Conservation (phyloP, 2,329 filamentous ascomycete genomes). For the Thelonectria blattea region DNA sequence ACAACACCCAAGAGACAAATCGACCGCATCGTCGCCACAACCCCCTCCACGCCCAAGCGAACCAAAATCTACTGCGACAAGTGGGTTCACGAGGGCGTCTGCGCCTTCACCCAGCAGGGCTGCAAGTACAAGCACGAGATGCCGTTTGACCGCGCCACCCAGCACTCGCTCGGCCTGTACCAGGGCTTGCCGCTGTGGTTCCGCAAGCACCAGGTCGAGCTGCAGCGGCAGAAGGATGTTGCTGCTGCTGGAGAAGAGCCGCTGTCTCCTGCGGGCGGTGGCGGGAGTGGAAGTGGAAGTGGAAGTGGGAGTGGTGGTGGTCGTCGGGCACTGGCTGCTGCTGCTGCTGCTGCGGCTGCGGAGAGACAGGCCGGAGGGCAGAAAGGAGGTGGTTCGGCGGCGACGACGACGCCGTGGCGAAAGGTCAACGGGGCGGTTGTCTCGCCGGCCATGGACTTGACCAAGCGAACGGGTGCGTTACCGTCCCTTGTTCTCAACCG, state of each 20-base stretch:
- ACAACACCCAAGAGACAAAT: conserved; percentile 41
- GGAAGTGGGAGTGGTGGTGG: not conserved
- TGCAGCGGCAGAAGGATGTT: conserved; percentile 37
- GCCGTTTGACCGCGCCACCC: conserved; percentile 70
- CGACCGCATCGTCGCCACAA: conserved; percentile 41
- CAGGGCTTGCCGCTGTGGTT: conserved; percentile 68
- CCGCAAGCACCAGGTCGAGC: conserved; percentile 59
- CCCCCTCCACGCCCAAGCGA: conserved; percentile 50
- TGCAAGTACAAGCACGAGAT: conserved; percentile 93
- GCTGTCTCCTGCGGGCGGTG: not conserved
- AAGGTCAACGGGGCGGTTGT: not conserved
- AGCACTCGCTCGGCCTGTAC: conserved; percentile 74
- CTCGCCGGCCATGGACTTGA: not conserved
- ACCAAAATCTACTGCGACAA: conserved; percentile 84
- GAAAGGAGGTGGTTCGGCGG: not conserved
- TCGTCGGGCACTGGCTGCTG: too few species aligned
- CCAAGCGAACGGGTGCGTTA: conserved; percentile 4
- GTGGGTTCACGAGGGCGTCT: conserved; percentile 87
- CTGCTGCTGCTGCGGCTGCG: too few species aligned
- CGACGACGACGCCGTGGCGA: not conserved
- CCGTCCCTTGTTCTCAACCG: not conserved
- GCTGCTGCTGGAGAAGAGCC: not conserved
- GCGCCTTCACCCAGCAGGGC: conserved; percentile 83
- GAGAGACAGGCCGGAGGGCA: not conserved
- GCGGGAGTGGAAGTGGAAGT: not conserved